Evolutionary conservation across 2,329 filamentous ascomycete species (phyloP), one percentile per base, ranked within the genome.

Genomic region (Verticillium nubilum): DNA sequence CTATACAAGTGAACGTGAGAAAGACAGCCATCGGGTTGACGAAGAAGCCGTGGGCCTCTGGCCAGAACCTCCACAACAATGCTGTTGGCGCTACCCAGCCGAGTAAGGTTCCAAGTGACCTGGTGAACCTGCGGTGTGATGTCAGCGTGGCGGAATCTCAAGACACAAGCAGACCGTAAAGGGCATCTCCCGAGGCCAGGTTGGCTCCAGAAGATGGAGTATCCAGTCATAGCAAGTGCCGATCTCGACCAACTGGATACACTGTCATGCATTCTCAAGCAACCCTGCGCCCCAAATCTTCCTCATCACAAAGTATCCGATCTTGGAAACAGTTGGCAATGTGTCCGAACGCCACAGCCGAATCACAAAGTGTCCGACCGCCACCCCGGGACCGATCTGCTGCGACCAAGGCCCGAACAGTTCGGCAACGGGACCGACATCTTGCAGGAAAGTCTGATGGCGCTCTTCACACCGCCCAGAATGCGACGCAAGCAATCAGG

Each of bases 51-150:
- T 82, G 77, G 1, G 78, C 76, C 59, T 81, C 80, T 3, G 78
- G 78, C 80, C 80, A 82, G 63, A 74, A 74, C 70, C 75, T 79
- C 78, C 78, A 81, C n/a, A 78, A 67, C 52, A 79, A 63, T 9
- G 67, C 67, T 57, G 75, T 76, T 52, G 69, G 70, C 12, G 73
- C 59, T 5, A 74, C 69, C 19, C 80, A 67, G 2, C 78, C 78
- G 60, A 74, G 67, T 9, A 79, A 57, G 1, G 77, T 75, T 4
- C 79, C 79, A 2, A 76, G 59, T 13, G 74, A 72, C 56, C 80
- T 74, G 31, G 72, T 75, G 29, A 76, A 70, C 78, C 79, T 82
- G 29, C 15, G 28, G 12, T 25, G 33, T 33, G 7, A 6, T 15
- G 42, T 61, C 37, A 64, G 63, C 56, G 52, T 61, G 17, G 12